These are phyloP conservation scores for Neurospora crassa DNA, from an alignment of 2,329 filamentous ascomycete genomes.

Conservation along the genomic window DNA sequence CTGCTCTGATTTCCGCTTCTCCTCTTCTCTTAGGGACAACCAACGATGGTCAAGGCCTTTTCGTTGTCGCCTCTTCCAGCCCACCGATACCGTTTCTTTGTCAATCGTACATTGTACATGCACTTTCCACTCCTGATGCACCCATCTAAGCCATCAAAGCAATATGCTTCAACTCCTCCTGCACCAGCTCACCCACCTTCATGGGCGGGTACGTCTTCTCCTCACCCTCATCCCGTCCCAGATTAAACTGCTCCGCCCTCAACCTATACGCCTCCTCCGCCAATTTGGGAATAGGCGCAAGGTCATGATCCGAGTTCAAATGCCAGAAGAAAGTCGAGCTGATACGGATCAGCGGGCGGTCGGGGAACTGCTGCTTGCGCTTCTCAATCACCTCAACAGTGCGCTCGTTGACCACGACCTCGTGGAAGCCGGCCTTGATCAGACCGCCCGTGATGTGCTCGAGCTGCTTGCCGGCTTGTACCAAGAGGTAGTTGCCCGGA, in stretches of 20 bases:
- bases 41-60: no score
- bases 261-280: conserved; percentile 34
- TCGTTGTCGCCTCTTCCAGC: no score
- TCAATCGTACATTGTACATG: not conserved
- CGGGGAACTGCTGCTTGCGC: conserved; percentile 31
- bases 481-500: conserved; percentile 45
- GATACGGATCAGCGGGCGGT: conserved; percentile 45
- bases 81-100: no score
- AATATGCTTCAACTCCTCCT: conserved; percentile 37
- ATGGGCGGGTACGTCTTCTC: conserved; percentile 38
- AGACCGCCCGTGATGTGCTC: conserved; percentile 52
- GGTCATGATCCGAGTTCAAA: conserved; percentile 45
- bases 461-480: conserved; percentile 54
- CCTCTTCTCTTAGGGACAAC: not conserved
- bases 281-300: conserved; percentile 40
- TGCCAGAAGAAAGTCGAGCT: conserved; percentile 55
- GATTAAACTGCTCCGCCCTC: conserved; percentile 34
- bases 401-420: conserved; percentile 47
- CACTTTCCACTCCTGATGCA: no score
- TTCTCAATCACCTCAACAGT: conserved; percentile 38
- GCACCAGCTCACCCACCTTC: conserved; percentile 51
- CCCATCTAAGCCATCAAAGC: conserved; percentile 13
- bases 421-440: conserved; percentile 52
- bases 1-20: no score
- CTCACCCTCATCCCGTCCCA: conserved; percentile 44